Conservation (phyloP, 2,329 filamentous ascomycete genomes). For the Alternaria consortialis region DNA sequence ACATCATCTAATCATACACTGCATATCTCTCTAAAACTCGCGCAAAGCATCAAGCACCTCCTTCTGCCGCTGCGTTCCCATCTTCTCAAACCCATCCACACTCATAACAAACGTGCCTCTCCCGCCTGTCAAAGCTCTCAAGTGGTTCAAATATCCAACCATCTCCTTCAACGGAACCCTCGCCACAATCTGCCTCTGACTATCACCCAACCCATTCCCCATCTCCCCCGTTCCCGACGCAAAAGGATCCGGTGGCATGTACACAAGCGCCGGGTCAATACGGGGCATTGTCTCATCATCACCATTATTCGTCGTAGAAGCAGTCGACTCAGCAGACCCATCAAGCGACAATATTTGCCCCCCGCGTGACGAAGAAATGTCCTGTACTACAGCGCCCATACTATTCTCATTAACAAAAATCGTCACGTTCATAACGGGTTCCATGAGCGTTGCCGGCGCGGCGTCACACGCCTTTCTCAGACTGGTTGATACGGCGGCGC, state of each 20-base stretch:
- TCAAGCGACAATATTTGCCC: constrained; percentile 77
- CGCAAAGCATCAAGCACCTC: constrained; percentile 57
- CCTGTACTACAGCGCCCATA: constrained; percentile 83
- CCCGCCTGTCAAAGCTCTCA: constrained; percentile 88
- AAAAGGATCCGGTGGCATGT: constrained; percentile 89
- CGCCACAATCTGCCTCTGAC: constrained; percentile 73
- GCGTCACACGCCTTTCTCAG: constrained; percentile 69
- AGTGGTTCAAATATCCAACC: constrained; percentile 90
- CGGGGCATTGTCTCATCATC: constrained; percentile 45
- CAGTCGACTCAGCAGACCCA: constrained; percentile 22
- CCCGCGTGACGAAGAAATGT: constrained; percentile 77
- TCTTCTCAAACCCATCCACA: constrained; percentile 74
- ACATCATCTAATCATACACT: background rate
- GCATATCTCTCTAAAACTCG: constrained; percentile 29
- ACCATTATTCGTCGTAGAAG: constrained; percentile 13
- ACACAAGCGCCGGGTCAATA: constrained; percentile 79
- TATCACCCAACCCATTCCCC: constrained; percentile 29
- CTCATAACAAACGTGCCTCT: constrained; percentile 80
- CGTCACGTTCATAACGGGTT: constrained; percentile 90
- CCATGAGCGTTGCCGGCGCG: constrained; percentile 74
- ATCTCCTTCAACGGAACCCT: constrained; percentile 95
- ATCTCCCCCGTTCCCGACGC: constrained; percentile 45
- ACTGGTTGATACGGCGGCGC: constrained; percentile 69
- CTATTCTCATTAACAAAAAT: constrained; percentile 85
- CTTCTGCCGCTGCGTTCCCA: constrained; percentile 68